phyloP scores from a whole-genome alignment of 306 rosid genomes.

The Trichosanthes truncata region DNA sequence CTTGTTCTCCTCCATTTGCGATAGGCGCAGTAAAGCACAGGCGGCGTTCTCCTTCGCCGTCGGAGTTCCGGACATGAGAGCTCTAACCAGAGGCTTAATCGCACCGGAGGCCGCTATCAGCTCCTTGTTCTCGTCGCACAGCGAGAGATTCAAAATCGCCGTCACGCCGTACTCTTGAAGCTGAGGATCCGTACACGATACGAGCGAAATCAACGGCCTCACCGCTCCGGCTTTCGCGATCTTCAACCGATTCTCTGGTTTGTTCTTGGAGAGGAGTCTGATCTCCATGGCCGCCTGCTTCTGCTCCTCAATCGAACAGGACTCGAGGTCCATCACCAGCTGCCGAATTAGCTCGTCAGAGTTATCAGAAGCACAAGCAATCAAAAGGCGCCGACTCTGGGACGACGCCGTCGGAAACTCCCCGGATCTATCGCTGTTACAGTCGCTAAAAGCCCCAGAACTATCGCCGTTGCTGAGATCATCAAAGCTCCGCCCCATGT shows the following conservation, averaged over 20 bases:
- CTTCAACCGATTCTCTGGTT: conserved; percentile 65
- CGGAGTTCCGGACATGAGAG: conserved; percentile 48
- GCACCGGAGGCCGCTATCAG: conserved; percentile 73
- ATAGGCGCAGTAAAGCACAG: conserved; percentile 72
- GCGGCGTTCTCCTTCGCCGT: conserved; percentile 94
- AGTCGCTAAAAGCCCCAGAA: conserved; percentile 86
- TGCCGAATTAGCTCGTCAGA: conserved; percentile 70
- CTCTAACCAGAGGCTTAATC: conserved; percentile 62
- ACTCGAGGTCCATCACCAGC: conserved; percentile 57
- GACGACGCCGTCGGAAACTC: conserved; percentile 65
- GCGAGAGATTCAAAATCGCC: conserved; percentile 78
- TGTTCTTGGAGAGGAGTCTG: conserved; percentile 82
- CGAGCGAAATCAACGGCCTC: conserved; percentile 58
- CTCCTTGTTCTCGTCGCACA: conserved; percentile 86
- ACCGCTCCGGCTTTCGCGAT: conserved; percentile 75
- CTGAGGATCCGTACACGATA: conserved; percentile 62
- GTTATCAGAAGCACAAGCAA: conserved; percentile 66
- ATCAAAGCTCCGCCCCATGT: conserved; percentile 47
- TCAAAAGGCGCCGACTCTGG: conserved; percentile 43
- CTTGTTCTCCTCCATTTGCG: conserved; percentile 69
- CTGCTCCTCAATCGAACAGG: conserved; percentile 64
- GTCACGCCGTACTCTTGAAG: conserved; percentile 95
- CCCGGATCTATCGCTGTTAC: conserved; percentile 92
- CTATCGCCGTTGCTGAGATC: conserved; percentile 38
- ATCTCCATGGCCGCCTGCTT: conserved; percentile 95